phyloP scores from a whole-genome alignment of 129 eudicot genomes.

The Chrysanthemum makinoi region DNA sequence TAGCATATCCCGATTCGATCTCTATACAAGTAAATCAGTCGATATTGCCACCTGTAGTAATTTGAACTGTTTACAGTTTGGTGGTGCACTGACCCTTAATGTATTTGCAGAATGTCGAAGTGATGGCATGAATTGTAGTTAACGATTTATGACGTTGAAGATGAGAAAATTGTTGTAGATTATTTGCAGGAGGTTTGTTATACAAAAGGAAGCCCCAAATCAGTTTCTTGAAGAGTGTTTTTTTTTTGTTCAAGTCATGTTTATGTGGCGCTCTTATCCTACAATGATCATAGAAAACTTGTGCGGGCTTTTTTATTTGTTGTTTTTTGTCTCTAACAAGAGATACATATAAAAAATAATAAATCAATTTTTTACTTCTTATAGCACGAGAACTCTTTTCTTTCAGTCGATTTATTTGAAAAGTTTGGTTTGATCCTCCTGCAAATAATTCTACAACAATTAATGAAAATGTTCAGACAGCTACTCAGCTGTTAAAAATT shows the following conservation, averaged over 20 bases:
- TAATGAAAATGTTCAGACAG: not conserved
- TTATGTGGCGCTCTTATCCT: not conserved
- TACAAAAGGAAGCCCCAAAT: conserved; percentile 4
- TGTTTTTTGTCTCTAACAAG: not conserved
- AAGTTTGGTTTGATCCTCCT: not conserved
- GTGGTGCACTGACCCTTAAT: conserved; percentile 17
- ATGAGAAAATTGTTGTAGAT: conserved; percentile 21
- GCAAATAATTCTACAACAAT: no score
- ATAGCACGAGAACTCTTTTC: no score
- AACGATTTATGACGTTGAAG: conserved; percentile 2
- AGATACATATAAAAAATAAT: no score
- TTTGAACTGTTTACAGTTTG: conserved; percentile 12
- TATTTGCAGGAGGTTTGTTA: conserved; percentile 11
- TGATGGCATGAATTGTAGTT: conserved; percentile 23
- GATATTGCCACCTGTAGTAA: not conserved
- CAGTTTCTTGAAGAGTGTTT: conserved; percentile 8
- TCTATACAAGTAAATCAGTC: not conserved
- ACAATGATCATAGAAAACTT: conserved; percentile 15
- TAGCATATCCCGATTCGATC: not conserved
- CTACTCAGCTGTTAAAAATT: no score
- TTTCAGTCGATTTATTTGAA: no score
- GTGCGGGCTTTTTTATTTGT: not conserved
- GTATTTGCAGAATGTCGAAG: conserved; percentile 29
- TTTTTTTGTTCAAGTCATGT: not conserved
- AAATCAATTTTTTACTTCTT: no score